Evolutionary conservation across 768 basidiomycete species (phyloP), one percentile per base, ranked within the genome.

Genomic region (Kwoniella bestiolae): DNA sequence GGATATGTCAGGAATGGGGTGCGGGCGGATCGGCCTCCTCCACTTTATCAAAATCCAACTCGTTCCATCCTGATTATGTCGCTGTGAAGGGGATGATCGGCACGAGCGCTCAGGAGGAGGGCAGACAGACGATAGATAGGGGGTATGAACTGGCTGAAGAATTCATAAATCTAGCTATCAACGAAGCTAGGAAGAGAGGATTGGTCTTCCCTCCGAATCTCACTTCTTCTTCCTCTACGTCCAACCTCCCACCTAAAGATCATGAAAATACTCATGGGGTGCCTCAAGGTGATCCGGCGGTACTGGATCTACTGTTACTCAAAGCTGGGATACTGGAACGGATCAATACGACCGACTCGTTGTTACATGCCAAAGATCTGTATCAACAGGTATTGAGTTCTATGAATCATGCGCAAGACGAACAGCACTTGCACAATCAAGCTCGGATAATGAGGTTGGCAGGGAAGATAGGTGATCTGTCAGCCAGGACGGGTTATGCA

Each of bases 251-350:
- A 18, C 60, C 69, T 8, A 6, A 16, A n/a, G 28, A 53, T 29
- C 29, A 16, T 21, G 45, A 41, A 21, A 46, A 59, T n/a, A 49
- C 59, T 7, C 41, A 53, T 35, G 55, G 38, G 5, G 51, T 50
- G 18, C 52, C 56, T 5, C 64, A 62, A 47, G 70, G 61, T 9
- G 75, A 75, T 50, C 72, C 73, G 6, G 69, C 71, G 16, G 78
- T 70, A 3, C 14, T 75, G 26, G 79, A 80, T 64, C 66, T 80
- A 21, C 47, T 80, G 6, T 32, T 76, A 14, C 67, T 77, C 21
- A 79, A 80, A 60, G 79, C 79, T 5, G 78, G 76, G 11, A 68
- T 78, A 16, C 47, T 78, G 38, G 79, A 80, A 60, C 53, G 79
- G 21, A 74, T 80, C 23, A 66, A 67, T 5, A 74, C 76, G 5